A percentile compares a stretch with the other conserved stretches of the same genome.
phyloP scores from a whole-genome alignment of 768 basidiomycete species.

The Imleria badia region DNA sequence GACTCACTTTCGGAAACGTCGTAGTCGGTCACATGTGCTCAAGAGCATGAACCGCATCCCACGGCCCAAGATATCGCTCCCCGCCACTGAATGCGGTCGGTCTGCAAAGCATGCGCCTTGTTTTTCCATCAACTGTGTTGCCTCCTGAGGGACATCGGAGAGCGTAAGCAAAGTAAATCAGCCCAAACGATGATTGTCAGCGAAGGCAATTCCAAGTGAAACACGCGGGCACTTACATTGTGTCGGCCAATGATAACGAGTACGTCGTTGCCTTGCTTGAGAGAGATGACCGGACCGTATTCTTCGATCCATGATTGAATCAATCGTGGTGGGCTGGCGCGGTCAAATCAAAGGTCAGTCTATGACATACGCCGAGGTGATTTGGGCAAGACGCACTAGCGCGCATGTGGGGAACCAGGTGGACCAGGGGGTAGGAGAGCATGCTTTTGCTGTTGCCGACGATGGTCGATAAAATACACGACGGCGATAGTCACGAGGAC shows the following conservation, averaged over 20 bases:
- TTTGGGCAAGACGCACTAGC: slow-evolving; percentile 10
- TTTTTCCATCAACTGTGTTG: slow-evolving; percentile 60
- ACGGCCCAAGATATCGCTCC: slow-evolving; percentile 55
- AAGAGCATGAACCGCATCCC: slow-evolving; percentile 58
- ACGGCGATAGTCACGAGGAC: background rate
- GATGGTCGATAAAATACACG: slow-evolving; percentile 7
- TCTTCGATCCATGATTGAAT: slow-evolving; percentile 26
- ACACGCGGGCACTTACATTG: background rate
- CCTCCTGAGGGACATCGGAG: slow-evolving; percentile 23
- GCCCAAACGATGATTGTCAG: background rate
- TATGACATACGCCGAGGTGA: background rate
- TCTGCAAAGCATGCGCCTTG: slow-evolving; percentile 53
- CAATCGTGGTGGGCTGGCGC: slow-evolving; percentile 13
- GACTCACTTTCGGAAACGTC: slow-evolving; percentile 52
- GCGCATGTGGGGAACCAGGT: slow-evolving; percentile 18
- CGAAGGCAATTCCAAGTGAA: background rate
- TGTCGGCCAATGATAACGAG: slow-evolving; percentile 27
- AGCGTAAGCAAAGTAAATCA: background rate
- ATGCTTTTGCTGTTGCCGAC: slow-evolving; percentile 5
- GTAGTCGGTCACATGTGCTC: slow-evolving; percentile 53
- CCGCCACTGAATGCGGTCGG: slow-evolving; percentile 51
- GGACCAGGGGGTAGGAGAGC: slow-evolving; percentile 21
- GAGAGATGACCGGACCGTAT: slow-evolving; percentile 28
- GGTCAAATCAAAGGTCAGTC: background rate
- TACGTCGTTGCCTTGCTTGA: slow-evolving; percentile 24